Percentiles rank a stretch among this genome's conserved stretches.
Conservation (phyloP, 2,329 filamentous ascomycete species). For the Corinectria fuckeliana region DNA sequence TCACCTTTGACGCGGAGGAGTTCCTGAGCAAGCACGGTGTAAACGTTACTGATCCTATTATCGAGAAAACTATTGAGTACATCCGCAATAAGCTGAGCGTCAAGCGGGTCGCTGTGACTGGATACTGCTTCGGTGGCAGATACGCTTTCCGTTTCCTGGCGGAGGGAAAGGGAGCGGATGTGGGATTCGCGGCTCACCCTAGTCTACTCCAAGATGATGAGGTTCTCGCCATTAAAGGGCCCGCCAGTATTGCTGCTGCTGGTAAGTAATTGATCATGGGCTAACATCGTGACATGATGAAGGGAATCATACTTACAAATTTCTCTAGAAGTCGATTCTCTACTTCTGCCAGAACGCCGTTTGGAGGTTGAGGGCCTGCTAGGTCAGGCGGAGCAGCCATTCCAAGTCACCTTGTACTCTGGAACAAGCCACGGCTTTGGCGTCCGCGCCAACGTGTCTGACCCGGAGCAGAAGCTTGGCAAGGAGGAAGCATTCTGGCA, state of each 20-base stretch:
- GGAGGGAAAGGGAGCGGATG: slow-evolving; percentile 57
- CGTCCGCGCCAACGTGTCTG: slow-evolving; percentile 51
- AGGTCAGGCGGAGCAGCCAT: slow-evolving; percentile 48
- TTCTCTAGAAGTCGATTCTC: slow-evolving; percentile 10
- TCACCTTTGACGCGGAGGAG: slow-evolving; percentile 8
- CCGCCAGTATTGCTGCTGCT: slow-evolving; percentile 22
- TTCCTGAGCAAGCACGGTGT: slow-evolving; percentile 20
- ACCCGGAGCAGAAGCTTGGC: not conserved
- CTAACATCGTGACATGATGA: not conserved
- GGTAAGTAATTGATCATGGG: slow-evolving; percentile 8
- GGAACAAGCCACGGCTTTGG: slow-evolving; percentile 74
- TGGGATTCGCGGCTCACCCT: slow-evolving; percentile 67
- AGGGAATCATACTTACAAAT: not conserved
- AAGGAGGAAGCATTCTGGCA: not conserved
- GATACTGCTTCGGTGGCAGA: slow-evolving; percentile 68
- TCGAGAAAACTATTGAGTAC: slow-evolving; percentile 19
- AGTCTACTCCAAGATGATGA: slow-evolving; percentile 62
- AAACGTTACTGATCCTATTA: slow-evolving; percentile 19
- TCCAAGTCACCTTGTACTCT: slow-evolving; percentile 71
- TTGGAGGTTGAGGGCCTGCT: slow-evolving; percentile 21
- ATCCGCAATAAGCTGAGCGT: slow-evolving; percentile 45
- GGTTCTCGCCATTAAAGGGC: slow-evolving; percentile 43
- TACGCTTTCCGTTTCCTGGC: slow-evolving; percentile 60
- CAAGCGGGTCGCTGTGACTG: slow-evolving; percentile 57
- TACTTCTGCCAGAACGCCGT: slow-evolving; percentile 16